These are phyloP conservation scores for Ceratobasidium sp. DNA, from an alignment of 1,284 basidiomycete genomes.

Conservation along the genomic window DNA sequence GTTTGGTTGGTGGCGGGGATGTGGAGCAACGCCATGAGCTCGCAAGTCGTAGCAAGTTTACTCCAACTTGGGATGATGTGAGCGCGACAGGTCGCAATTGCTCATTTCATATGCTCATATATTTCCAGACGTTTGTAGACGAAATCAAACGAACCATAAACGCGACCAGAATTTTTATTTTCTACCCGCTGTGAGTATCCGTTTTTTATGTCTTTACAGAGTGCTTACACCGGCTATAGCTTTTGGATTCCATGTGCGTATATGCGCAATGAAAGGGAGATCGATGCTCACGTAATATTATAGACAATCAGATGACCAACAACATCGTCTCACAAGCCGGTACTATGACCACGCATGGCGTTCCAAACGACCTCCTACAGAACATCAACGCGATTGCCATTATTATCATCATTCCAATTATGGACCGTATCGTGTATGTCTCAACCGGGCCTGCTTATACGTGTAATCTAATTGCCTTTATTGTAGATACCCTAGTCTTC, in stretches of 20 bases:
- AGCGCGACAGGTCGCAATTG: neutral
- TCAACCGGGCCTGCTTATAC: neutral
- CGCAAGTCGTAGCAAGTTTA: neutral
- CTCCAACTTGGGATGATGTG: constrained; percentile 49
- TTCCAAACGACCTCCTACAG: constrained; percentile 38
- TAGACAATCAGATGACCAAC: constrained; percentile 43
- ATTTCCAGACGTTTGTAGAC: constrained; percentile 55
- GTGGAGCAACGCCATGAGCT: constrained; percentile 10
- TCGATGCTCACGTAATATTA: neutral
- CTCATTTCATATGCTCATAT: neutral
- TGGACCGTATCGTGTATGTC: constrained; percentile 34
- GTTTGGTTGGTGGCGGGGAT: constrained; percentile 6
- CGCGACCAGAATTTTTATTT: constrained; percentile 60
- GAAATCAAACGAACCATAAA: constrained; percentile 62
- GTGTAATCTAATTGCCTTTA: neutral
- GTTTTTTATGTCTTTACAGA: neutral
- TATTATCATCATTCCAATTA: constrained; percentile 40
- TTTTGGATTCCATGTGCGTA: constrained; percentile 39
- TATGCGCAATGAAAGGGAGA: constrained; percentile 7
- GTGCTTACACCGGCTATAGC: neutral
- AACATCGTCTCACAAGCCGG: constrained; percentile 43
- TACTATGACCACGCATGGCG: constrained; percentile 28
- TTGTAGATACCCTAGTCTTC: constrained; percentile 74
- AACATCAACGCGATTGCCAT: constrained; percentile 36
- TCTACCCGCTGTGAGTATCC: constrained; percentile 29